Evolutionary conservation across 495 filamentous ascomycete species (phyloP).

Genomic region (Xanthoparmelia taractica): DNA sequence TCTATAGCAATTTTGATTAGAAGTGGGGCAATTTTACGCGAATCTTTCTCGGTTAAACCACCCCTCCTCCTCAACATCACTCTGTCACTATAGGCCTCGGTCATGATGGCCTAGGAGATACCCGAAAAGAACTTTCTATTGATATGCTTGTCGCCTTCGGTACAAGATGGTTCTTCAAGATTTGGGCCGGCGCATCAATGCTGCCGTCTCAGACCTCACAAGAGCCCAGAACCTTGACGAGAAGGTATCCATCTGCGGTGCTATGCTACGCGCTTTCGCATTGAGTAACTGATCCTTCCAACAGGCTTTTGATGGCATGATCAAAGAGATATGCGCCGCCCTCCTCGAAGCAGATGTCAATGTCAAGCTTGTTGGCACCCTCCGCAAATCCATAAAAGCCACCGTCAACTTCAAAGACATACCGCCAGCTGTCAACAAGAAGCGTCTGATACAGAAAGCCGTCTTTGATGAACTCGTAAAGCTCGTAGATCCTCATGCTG

Average conservation of each 20-base stretch:
- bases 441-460: slow-evolving; percentile 93
- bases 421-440: slow-evolving; percentile 87
- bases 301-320: slow-evolving; percentile 93
- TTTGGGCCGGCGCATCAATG: slow-evolving; percentile 95
- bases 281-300: slow-evolving; percentile 17
- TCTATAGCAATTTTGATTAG: not conserved
- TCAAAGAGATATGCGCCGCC: slow-evolving; percentile 92
- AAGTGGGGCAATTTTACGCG: slow-evolving; percentile 2
- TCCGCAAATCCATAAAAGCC: slow-evolving; percentile 86
- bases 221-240: slow-evolving; percentile 88
- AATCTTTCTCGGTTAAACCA: slow-evolving; percentile 19
- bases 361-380: slow-evolving; percentile 80
- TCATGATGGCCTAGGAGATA: not conserved
- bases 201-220: slow-evolving; percentile 89
- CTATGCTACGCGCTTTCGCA: not conserved
- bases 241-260: slow-evolving; percentile 53
- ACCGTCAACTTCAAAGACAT: slow-evolving; percentile 91
- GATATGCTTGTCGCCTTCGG: slow-evolving; percentile 9
- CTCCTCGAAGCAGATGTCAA: slow-evolving; percentile 96
- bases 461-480: slow-evolving; percentile 96
- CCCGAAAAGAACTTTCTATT: not conserved
- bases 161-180: slow-evolving; percentile 92
- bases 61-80: slow-evolving; percentile 17
- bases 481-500: slow-evolving; percentile 91
- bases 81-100: no score